phyloP scores from a whole-genome alignment of 139 green algal species.

The Chlorella sp. region DNA sequence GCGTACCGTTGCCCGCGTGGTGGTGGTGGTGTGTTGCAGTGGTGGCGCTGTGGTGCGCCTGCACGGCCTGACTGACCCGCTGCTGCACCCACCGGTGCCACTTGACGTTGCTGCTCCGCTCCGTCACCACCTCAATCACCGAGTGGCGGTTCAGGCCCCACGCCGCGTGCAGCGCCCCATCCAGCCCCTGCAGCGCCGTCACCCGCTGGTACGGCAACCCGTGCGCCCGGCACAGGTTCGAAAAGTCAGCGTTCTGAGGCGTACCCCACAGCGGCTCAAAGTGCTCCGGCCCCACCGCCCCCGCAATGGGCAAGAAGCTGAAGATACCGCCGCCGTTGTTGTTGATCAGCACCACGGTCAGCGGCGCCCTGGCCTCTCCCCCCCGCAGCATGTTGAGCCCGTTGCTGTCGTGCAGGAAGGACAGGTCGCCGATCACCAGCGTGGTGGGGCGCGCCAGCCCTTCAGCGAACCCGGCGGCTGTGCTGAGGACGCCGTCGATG shows the following conservation, averaged over 20 bases:
- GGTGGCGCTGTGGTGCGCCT: not conserved
- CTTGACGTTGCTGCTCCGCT: constrained; percentile 59
- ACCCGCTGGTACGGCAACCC: constrained; percentile 76
- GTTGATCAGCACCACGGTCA: constrained; percentile 95
- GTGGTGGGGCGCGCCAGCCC: constrained; percentile 71
- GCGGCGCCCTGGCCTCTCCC: constrained; percentile 55
- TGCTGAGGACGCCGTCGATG: constrained; percentile 94
- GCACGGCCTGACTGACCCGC: not conserved
- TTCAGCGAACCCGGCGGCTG: constrained; percentile 85
- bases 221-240: constrained; percentile 69
- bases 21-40: no score
- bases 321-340: constrained; percentile 97
- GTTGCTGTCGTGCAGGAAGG: constrained; percentile 98
- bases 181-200: constrained; percentile 40
- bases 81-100: not conserved
- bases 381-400: constrained; percentile 82
- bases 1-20: no score
- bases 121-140: constrained; percentile 82
- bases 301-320: constrained; percentile 87
- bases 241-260: constrained; percentile 81
- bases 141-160: constrained; percentile 75
- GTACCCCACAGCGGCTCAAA: constrained; percentile 90
- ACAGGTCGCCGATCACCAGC: constrained; percentile 92
- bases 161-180: constrained; percentile 57
- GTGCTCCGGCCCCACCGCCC: constrained; percentile 46